Base-by-base conservation (phyloP, 352 stramenopile species). In the Salisapilia sapeloensis region DNA sequence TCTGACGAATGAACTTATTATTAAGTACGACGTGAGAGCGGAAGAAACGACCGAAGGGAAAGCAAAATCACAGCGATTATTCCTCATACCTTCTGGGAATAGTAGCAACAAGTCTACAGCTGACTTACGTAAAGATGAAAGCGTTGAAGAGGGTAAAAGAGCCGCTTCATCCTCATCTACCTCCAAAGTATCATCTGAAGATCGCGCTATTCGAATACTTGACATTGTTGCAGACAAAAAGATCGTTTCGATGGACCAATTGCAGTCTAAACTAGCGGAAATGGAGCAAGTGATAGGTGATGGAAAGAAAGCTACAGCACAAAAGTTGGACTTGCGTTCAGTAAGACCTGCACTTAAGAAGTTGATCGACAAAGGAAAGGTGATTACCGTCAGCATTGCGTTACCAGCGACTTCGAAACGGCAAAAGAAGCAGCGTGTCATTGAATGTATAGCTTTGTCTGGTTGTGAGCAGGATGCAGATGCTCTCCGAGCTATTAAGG, bases 391-490 rank as follows among this genome's bases (percentile, higher is more conserved):
- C 29, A 66, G 82, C 49, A 74, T 85, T 26, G 67, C 60, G 11
- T 29, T 85, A 6, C 70, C 70, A 1, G 58, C 58, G 6, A 78
- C 78, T 24, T 58, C 71, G 14, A 52, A 77, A 21, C 50, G 82
- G 18, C 63, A 85, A 38, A 80, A 79, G 38, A 46, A 38, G 2
- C 45, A 63, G 26, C 61, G 67, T 24, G 53, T 71, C 6, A 53
- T 83, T 9, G 81, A 78, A 21, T 85, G 70, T 44, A 66, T 75
- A 12, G 66, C 66, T 4, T 35, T 78, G 2, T 35, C 64, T n/a
- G 64, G 48, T 1, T 65, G 56, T 17, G 50, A 85, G 25, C 51
- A 48, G 21, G 54, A 66, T 26, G 60, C 56, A 22, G 48, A 60
- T 6, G 49, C 48, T 6, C 66, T 85, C 15, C 47, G 48, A 11